Percentiles rank a stretch among this genome's conserved stretches.
phyloP scores from a whole-genome alignment of 2,329 filamentous ascomycete genomes.

The Scleromitrula shiraiana region DNA sequence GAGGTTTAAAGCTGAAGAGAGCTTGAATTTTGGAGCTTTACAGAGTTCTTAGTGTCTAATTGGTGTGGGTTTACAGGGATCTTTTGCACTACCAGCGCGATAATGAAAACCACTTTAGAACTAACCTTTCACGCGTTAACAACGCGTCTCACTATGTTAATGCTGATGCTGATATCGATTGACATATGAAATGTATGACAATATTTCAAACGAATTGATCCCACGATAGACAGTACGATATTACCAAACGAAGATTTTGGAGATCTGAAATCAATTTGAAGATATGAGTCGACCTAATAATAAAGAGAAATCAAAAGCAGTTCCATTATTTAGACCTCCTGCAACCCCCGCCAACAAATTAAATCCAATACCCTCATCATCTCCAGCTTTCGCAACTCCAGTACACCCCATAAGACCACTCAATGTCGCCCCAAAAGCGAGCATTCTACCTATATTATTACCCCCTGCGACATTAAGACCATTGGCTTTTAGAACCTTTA shows the following conservation, averaged over 20 bases:
- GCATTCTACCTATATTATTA: conserved; percentile 78
- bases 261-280: background rate
- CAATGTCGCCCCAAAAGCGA: conserved; percentile 27
- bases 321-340: conserved; percentile 24
- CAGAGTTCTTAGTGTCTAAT: background rate
- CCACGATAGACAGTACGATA: too few species aligned
- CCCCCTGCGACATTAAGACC: conserved; percentile 81
- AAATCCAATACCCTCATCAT: conserved; percentile 74
- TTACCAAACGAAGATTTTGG: too few species aligned
- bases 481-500: conserved; percentile 89
- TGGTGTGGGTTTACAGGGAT: conserved; percentile 1
- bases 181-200: background rate
- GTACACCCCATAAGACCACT: conserved; percentile 67
- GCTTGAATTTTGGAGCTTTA: background rate
- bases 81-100: conserved; percentile 5
- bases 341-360: conserved; percentile 18
- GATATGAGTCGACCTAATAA: conserved; percentile 24
- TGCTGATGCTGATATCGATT: background rate
- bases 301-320: conserved; percentile 19
- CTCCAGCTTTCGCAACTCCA: conserved; percentile 83
- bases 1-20: conserved; percentile 1
- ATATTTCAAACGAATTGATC: background rate
- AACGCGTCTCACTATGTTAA: conserved; percentile 13
- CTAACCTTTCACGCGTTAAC: conserved; percentile 11
- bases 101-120: conserved; percentile 5